phyloP scores from a whole-genome alignment of 208 protist genomes.

The Porcisia deanei region DNA sequence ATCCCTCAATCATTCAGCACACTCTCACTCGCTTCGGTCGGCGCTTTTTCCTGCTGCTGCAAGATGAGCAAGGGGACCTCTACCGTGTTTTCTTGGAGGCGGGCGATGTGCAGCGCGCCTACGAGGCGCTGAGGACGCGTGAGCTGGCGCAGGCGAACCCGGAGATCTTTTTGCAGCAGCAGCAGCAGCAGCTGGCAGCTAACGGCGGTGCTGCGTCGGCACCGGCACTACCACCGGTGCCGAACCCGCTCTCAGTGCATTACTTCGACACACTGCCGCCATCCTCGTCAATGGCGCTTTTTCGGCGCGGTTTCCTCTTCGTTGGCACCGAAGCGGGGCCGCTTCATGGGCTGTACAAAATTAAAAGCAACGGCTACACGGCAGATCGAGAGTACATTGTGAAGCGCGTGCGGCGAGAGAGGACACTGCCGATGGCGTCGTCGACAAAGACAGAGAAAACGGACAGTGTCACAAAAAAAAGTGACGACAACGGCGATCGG shows the following conservation, averaged over 20 bases:
- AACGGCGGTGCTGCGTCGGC: constrained; percentile 11
- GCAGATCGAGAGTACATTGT: constrained; percentile 74
- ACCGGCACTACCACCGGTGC: constrained; percentile 27
- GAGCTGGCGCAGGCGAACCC: constrained; percentile 40
- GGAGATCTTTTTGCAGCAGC: constrained; percentile 11
- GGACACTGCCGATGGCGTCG: constrained; percentile 9
- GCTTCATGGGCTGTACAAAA: constrained; percentile 94
- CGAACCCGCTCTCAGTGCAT: constrained; percentile 78
- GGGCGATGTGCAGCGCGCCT: constrained; percentile 78
- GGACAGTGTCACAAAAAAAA: not conserved
- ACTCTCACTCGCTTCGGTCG: constrained; percentile 72
- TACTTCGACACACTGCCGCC: constrained; percentile 99
- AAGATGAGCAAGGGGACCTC: constrained; percentile 98
- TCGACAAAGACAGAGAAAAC: not conserved
- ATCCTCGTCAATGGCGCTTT: constrained; percentile 87
- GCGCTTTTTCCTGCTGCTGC: constrained; percentile 96
- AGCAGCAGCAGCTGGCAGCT: constrained; percentile 2
- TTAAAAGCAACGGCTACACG: constrained; percentile 85
- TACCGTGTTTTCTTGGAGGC: constrained; percentile 93
- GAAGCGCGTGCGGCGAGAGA: constrained; percentile 47
- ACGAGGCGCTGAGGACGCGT: constrained; percentile 52
- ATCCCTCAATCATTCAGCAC: constrained; percentile 90
- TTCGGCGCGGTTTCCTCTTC: constrained; percentile 97
- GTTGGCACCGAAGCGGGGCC: constrained; percentile 93
- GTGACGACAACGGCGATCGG: constrained; percentile 13